Evolutionary conservation across 2,329 filamentous ascomycete species (phyloP).

Genomic region (Onygena corvina): DNA sequence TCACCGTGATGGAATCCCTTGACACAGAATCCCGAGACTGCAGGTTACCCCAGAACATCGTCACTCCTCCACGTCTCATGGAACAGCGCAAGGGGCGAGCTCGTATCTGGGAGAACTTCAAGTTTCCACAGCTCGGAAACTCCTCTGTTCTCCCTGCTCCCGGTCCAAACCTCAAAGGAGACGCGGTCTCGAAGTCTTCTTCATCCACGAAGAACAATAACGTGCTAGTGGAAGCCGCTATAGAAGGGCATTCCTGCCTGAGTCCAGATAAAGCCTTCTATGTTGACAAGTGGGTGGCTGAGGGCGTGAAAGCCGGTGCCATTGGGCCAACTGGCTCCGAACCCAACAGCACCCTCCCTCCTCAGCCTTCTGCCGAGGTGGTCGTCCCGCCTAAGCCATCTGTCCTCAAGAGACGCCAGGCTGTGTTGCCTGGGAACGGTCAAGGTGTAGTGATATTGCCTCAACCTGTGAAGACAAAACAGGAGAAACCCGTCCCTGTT

Average conservation of each 20-base stretch:
- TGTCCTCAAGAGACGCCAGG: neutral
- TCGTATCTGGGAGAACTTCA: conserved; percentile 24
- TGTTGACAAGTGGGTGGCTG: conserved; percentile 23
- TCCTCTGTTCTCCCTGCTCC: conserved; percentile 17
- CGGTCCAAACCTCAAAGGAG: conserved; percentile 13
- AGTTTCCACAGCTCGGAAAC: conserved; percentile 24
- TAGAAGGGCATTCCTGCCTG: conserved; percentile 18
- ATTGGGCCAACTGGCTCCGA: conserved; percentile 9
- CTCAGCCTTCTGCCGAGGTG: conserved; percentile 9
- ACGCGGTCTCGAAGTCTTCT: neutral
- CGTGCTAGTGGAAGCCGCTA: neutral
- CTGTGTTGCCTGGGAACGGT: neutral
- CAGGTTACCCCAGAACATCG: conserved; percentile 16
- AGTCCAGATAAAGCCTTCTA: conserved; percentile 21
- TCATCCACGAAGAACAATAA: conserved; percentile 1
- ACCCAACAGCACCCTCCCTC: conserved; percentile 4
- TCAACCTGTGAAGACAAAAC: neutral
- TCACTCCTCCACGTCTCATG: conserved; percentile 15
- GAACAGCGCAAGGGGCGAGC: conserved; percentile 18
- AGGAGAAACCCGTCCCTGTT: neutral
- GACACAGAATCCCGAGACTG: conserved; percentile 14
- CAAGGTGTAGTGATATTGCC: neutral
- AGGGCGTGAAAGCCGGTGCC: conserved; percentile 17
- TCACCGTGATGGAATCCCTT: conserved; percentile 17
- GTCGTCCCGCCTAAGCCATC: neutral